Evolutionary conservation across 768 basidiomycete genomes (phyloP), one percentile per base, ranked within the genome.

Genomic region (Hericium coralloides): DNA sequence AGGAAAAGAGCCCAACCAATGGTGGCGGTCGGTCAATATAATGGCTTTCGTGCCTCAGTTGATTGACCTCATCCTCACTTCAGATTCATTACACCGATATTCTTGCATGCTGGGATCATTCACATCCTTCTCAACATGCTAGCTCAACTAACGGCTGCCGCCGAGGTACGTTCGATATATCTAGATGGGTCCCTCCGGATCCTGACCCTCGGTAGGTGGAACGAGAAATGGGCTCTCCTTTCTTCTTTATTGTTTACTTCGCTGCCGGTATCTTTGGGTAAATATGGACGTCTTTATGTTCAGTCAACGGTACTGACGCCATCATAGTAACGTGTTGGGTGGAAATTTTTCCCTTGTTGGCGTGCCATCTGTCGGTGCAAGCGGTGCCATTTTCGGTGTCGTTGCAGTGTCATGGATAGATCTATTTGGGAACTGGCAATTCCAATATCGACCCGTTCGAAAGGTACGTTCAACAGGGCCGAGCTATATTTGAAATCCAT

Each of bases 81-180:
- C 31, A 89, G 91, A 60, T 62, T 64, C 12, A 64, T 62, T 23
- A 62, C 63, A 4, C 63, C 94, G 9, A 88, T 95, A 52, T 97
- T 98, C 67, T 72, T 98, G 5, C 95, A 98, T 63, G 97, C 92
- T 12, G 95, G 95, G n/a, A 76, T 99, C 57, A 76, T 99, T n/a
- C 95, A 99, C 68, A 76, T 95, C 38, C 62, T 87, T 4, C 66
- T 99, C 59, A 99, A 99, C 67, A 88, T 98, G 85, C 67, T 95
- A 26, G 94, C 87, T 14, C 95, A 95, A 64, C 68, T 89, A 56
- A 82, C 80, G 0, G 73, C 89, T n/a, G 87, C 86, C 7, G 89
- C 86, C 38, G 85, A 89, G 71, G 91, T 89, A 65, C 63, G 55
- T 55, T 49, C 55, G 23, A 48, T 26, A 15, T 20, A 25, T 3